Evolutionary conservation across 2,329 filamentous ascomycete species (phyloP), one percentile per base, ranked within the genome.

Genomic region (Kalaharituber pfeilii): DNA sequence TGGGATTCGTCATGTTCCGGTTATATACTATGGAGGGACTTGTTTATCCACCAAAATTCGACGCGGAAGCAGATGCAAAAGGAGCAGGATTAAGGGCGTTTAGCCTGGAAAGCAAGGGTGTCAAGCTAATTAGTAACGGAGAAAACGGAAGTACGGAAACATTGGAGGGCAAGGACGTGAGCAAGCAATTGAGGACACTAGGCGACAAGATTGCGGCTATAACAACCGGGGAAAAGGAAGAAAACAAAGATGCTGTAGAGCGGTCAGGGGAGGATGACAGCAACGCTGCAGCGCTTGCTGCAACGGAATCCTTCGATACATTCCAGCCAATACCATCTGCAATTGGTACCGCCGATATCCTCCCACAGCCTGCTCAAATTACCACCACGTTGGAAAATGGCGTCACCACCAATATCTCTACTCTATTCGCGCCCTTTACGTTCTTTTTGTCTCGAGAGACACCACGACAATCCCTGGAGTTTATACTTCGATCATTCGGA

Each of bases 41-140:
- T 59, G 86, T 95, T 55, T 98, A 98, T 67, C 91, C 91, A 18
- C 91, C 91, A 58, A 94, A 87, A 69, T 96, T 96, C 64, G 86
- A 95, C 67, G 73, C 79, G 62, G 75, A 75, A 66, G 89, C 85
- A 70, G 91, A 96, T 66, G 87, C 94, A 67, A 78, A 84, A 65
- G 87, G 86, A 58, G 91, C 83, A 47, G 91, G 95, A 69, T 75
- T 98, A 47, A 85, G 81, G 24, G 91, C 91, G 25, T 94, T 96
- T 70, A 86, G 84, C 27, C 75, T 98, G 3, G 87, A 96, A 69
- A 84, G 84, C 59, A 84, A 80, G 64, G 73, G 79, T 53, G 24
- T 25, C 15, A 47, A 25, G n/a, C 5, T 47, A 25, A 11, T 47
- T 20, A 22, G 13, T 11, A 5, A 47, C 11, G 42, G 15, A 13